Evolutionary conservation across 495 filamentous ascomycete species (phyloP), one percentile per base, ranked within the genome.

Genomic region (Cercophora newfieldiana): DNA sequence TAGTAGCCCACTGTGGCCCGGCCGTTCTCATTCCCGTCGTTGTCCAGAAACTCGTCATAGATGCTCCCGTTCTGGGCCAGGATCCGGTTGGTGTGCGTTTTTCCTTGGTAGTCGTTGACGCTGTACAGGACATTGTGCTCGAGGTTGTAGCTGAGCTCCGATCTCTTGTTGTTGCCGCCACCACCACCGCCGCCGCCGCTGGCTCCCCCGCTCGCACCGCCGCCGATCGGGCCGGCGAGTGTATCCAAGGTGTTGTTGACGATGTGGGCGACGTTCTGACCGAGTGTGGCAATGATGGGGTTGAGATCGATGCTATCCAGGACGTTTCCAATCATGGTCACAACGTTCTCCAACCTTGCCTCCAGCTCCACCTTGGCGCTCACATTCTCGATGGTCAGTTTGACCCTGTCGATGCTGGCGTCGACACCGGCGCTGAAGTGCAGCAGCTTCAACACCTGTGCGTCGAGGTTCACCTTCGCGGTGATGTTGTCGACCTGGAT

Each of bases 381-480:
- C 64, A 87, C 80, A 59, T 87, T 82, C 68, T 85, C 75, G 70
- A 87, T 86, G 29, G 73, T 72, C 1, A 87, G 77, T 29, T 68
- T 44, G 48, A 87, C 85, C 24, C 79, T 73, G 70, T 85, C 80
- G 74, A 87, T 84, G 50, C 75, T 79, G 26, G 80, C 74, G 71
- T 81, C 79, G 12, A 87, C 85, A 25, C 85, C 85, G 10, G 85
- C 85, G 63, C 81, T 85, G 79, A 87, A 86, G 49, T 77, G 72
- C 37, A 87, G 79, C 30, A 87, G 77, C 59, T 79, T 78, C 56
- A 86, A 74, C 7, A 87, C 85, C 68, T 85, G 78, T 10, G 83
- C 84, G 65, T 85, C 83, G 44, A 87, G 72, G 73, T 87, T 87
- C 71, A 87, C 77, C 67, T 87, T 85, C 50, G 85, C 85, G 8